Base-by-base conservation (phyloP, 2,329 filamentous ascomycete species). In the Fusarium ambrosium region DNA sequence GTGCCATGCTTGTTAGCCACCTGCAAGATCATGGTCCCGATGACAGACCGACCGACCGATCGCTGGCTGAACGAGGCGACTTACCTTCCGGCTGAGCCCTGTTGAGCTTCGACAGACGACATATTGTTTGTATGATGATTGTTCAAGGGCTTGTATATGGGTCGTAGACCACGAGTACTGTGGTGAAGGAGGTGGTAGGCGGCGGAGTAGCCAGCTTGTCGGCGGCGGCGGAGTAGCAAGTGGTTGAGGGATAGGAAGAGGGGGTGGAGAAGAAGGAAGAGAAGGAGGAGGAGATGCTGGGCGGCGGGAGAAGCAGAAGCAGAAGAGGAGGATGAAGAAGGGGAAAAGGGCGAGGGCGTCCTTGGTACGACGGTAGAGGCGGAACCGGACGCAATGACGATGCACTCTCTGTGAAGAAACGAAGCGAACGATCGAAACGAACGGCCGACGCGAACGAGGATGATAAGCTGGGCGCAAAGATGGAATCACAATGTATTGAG, bases 61-160 rank as follows among this genome's bases (percentile, higher is more conserved):
- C 20, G 20, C 37, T 18, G 34, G 59, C 34, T 14, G 36, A 61
- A 56, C 53, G 29, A 37, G 41, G 34, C 16, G 29, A 69, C 72
- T 9, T 75, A 75, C 72, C 59, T 37, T 10, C 14, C 32, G 65
- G 43, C 71, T 55, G 72, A 74, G 36, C 69, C 69, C 39, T 67
- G 69, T 18, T 62, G 59, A 41, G 69, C 53, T 11, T 6, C 22
- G 48, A 64, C 43, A 20, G 72, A 74, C n/a, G 68, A 64, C 72
- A 75, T 74, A 18, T 18, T n/a, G 27, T 8, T n/a, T 24, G 11
- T 24, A 22, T 2, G 27, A 24, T 24, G 29, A 39, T 39, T 13
- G 60, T 11, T n/a, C 29, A 10, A 43, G 6, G 13, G n/a, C 56
- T 60, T 27, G 32, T 24, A 67, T 22, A 18, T 37, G 32, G 27